Conservation (phyloP, 192 early-diverging fungal species). For the Entomortierella chlamydospora region DNA sequence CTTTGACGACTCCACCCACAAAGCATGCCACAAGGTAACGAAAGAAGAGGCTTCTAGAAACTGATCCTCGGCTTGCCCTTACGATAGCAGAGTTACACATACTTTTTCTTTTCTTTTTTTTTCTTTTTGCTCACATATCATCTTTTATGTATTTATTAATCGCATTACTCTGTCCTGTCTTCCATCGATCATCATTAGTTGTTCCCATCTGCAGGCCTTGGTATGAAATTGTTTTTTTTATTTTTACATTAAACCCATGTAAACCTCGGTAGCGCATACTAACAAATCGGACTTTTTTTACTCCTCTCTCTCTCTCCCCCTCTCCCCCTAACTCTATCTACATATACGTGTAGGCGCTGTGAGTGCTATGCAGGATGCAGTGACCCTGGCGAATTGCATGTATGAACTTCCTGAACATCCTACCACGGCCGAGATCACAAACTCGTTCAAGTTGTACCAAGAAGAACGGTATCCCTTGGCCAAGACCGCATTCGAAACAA, state of each 20-base stretch:
- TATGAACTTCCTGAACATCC: slow-evolving; percentile 14
- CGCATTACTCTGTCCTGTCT: no score
- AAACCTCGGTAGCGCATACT: no score
- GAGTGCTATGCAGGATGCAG: slow-evolving; percentile 34
- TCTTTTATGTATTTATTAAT: no score
- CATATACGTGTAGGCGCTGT: slow-evolving; percentile 20
- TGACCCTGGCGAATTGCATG: slow-evolving; percentile 15
- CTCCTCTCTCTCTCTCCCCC: no score
- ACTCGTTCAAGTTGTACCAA: slow-evolving; percentile 8
- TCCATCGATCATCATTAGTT: background rate
- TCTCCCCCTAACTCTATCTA: no score
- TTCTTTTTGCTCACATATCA: background rate
- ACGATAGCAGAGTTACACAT: no score
- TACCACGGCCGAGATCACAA: slow-evolving; percentile 13
- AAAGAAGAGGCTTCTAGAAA: background rate
- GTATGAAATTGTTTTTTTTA: background rate
- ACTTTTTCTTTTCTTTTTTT: background rate
- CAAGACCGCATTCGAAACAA: slow-evolving; percentile 24
- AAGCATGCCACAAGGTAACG: slow-evolving; percentile 7
- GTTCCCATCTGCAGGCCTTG: slow-evolving; percentile 11
- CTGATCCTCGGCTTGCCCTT: background rate
- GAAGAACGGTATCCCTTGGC: slow-evolving; percentile 4
- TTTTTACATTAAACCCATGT: no score
- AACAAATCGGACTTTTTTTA: background rate
- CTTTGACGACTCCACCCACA: background rate